phyloP scores from a whole-genome alignment of 345 rosid species.

The Corchorus olitorius region DNA sequence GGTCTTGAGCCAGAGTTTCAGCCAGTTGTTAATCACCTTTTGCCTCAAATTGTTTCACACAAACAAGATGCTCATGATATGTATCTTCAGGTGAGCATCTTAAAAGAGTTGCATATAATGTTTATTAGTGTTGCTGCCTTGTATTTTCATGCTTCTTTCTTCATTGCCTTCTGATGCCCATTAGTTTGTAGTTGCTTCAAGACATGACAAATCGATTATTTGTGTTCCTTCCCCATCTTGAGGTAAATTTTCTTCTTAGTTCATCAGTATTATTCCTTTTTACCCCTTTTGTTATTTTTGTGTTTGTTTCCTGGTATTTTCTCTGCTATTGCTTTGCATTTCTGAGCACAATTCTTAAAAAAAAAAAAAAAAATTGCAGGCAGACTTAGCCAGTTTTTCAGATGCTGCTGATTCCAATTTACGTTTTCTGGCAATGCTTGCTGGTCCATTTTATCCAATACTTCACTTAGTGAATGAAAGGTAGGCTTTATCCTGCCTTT shows the following conservation, averaged over 20 bases:
- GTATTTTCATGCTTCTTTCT: slow-evolving; percentile 23
- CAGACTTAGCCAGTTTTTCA: slow-evolving; percentile 56
- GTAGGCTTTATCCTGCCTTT: slow-evolving; percentile 37
- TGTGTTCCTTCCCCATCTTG: slow-evolving; percentile 82
- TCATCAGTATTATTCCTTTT: slow-evolving; percentile 2
- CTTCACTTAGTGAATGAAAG: slow-evolving; percentile 68
- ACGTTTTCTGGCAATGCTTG: slow-evolving; percentile 75
- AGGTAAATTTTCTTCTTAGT: slow-evolving; percentile 46
- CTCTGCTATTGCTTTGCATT: not conserved
- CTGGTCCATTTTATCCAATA: slow-evolving; percentile 76
- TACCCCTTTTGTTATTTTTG: slow-evolving; percentile 14
- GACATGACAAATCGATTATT: slow-evolving; percentile 68
- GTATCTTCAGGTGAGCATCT: slow-evolving; percentile 68
- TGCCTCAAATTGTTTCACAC: slow-evolving; percentile 70
- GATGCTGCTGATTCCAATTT: slow-evolving; percentile 62
- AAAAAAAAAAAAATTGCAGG: slow-evolving; percentile 38
- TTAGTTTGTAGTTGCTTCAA: slow-evolving; percentile 75
- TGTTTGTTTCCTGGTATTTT: slow-evolving; percentile 13
- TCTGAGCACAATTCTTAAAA: slow-evolving; percentile 7
- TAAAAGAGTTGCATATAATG: not conserved
- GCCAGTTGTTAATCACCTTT: slow-evolving; percentile 74
- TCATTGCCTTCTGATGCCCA: slow-evolving; percentile 41
- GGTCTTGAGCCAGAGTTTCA: slow-evolving; percentile 87
- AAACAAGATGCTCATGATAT: slow-evolving; percentile 72
- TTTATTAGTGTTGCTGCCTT: slow-evolving; percentile 11